These are phyloP conservation scores for Xylaria venustula DNA, from an alignment of 495 filamentous ascomycete species.

Conservation along the genomic window DNA sequence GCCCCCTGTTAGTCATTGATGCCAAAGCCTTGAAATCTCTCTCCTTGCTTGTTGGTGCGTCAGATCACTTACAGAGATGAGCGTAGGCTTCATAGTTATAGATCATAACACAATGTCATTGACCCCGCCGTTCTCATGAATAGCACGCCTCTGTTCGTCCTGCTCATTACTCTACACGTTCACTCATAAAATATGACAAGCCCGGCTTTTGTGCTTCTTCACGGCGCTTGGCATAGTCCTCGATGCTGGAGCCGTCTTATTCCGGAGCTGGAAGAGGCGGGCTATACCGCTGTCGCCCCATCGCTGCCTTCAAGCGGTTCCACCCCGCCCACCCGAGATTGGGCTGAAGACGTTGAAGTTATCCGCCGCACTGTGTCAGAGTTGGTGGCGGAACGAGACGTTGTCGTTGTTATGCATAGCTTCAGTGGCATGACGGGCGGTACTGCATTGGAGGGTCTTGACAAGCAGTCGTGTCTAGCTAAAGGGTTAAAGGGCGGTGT, in stretches of 20 bases:
- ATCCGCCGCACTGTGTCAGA: slow-evolving; percentile 23
- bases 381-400: slow-evolving; percentile 29
- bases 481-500: slow-evolving; percentile 31
- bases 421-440: slow-evolving; percentile 21
- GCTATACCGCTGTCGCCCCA: slow-evolving; percentile 35
- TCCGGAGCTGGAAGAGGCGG: slow-evolving; percentile 29
- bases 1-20: too few species aligned
- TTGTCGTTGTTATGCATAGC: slow-evolving; percentile 45
- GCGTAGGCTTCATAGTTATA: too few species aligned
- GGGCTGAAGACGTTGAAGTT: slow-evolving; percentile 26
- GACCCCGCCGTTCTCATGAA: too few species aligned
- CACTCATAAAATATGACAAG: too few species aligned
- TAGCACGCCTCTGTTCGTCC: too few species aligned
- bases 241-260: slow-evolving; percentile 33
- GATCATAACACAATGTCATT: too few species aligned
- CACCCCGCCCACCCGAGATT: slow-evolving; percentile 37
- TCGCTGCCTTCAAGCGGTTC: slow-evolving; percentile 44
- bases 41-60: too few species aligned
- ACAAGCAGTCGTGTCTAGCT: slow-evolving; percentile 27
- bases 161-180: too few species aligned
- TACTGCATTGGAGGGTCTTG: slow-evolving; percentile 17
- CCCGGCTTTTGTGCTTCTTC: slow-evolving; percentile 47
- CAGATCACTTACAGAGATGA: too few species aligned
- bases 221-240: slow-evolving; percentile 47
- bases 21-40: too few species aligned